A percentile compares a stretch with the other conserved stretches of the same genome.
phyloP scores from a whole-genome alignment of 768 basidiomycete species.

The Boletus vinaceobasis region DNA sequence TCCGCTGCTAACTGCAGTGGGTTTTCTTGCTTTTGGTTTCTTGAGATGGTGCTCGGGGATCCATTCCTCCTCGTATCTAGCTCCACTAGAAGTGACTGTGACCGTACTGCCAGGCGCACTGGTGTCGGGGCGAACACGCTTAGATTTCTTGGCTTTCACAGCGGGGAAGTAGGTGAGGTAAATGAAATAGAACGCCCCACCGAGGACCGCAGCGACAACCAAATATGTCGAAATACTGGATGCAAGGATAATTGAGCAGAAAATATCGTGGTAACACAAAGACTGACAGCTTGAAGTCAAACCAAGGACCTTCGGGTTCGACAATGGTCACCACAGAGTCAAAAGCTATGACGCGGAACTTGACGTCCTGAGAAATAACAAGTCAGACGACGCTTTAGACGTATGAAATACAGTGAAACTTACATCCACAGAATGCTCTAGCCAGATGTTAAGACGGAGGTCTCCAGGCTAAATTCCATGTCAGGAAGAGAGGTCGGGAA shows the following conservation, averaged over 20 bases:
- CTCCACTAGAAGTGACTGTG: slow-evolving; percentile 57
- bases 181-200: slow-evolving; percentile 59
- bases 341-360: slow-evolving; percentile 63
- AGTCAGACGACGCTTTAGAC: not conserved
- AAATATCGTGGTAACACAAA: not conserved
- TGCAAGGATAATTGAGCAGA: not conserved
- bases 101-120: slow-evolving; percentile 55
- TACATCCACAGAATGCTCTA: slow-evolving; percentile 69
- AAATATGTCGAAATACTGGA: slow-evolving; percentile 64
- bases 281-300: slow-evolving; percentile 78
- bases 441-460: slow-evolving; percentile 67
- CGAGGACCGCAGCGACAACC: slow-evolving; percentile 61
- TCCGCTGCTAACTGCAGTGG: slow-evolving; percentile 50
- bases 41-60: slow-evolving; percentile 87
- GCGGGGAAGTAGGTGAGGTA: slow-evolving; percentile 66
- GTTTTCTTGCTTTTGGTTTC: slow-evolving; percentile 54
- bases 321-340: slow-evolving; percentile 77
- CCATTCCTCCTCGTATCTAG: slow-evolving; percentile 86
- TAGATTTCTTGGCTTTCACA: slow-evolving; percentile 50
- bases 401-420: slow-evolving; percentile 14
- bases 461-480: slow-evolving; percentile 60
- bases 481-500: not conserved
- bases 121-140: slow-evolving; percentile 42
- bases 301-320: slow-evolving; percentile 72
- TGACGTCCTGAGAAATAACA: slow-evolving; percentile 42